Conservation (phyloP, 495 filamentous ascomycete species). For the Neurospora intermedia region DNA sequence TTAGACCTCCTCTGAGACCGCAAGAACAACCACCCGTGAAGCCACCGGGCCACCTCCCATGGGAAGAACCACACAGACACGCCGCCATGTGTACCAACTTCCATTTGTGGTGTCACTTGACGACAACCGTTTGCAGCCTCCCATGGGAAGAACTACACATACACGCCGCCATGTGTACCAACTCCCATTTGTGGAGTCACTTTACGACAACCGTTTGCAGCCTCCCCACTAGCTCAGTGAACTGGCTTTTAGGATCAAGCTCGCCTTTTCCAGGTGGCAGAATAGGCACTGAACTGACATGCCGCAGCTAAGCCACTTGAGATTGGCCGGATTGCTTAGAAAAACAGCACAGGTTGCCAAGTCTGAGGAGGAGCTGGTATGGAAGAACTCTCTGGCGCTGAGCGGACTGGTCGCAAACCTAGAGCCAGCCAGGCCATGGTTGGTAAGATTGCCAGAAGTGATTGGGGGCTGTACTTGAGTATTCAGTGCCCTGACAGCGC, state of each 20-base stretch:
- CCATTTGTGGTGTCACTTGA: background rate
- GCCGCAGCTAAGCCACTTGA: background rate
- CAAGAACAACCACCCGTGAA: background rate
- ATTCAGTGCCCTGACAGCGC: background rate
- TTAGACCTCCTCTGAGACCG: background rate
- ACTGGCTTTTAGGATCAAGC: background rate
- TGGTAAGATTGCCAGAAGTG: background rate
- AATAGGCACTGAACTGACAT: background rate
- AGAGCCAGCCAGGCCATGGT: background rate
- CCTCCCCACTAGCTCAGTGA: background rate
- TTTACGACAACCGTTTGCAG: background rate
- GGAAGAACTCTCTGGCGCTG: background rate
- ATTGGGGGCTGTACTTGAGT: background rate
- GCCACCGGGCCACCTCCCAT: background rate
- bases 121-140: background rate
- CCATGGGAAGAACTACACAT: background rate
- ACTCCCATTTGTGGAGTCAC: background rate
- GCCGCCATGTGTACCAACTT: background rate
- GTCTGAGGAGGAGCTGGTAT: background rate
- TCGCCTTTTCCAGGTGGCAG: background rate
- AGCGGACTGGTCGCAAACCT: background rate
- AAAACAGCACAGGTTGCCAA: background rate
- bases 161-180: background rate
- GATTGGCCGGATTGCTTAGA: background rate
- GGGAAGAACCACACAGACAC: background rate